Percentiles rank a stretch among this genome's conserved stretches.
These are phyloP conservation scores for Erysimum cheiri DNA, from an alignment of 441 rosid genomes.

Conservation along the genomic window DNA sequence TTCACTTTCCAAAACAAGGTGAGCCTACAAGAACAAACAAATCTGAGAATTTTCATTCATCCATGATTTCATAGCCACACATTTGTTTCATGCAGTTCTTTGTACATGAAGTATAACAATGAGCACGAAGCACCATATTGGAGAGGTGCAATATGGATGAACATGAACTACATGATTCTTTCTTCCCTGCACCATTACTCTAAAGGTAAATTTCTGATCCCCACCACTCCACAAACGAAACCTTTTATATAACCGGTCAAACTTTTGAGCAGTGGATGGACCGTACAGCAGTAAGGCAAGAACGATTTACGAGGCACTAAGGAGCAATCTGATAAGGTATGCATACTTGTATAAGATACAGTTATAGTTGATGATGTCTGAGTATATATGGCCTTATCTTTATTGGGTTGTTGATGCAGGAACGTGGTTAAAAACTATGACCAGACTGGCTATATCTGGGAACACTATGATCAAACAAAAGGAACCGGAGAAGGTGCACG, in stretches of 20 bases:
- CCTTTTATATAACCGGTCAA: slow-evolving; percentile 22
- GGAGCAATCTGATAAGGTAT: slow-evolving; percentile 82
- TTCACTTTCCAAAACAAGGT: slow-evolving; percentile 94
- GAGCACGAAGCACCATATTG: slow-evolving; percentile 95
- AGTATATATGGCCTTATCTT: slow-evolving; percentile 9
- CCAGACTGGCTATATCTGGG: slow-evolving; percentile 86
- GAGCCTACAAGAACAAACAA: slow-evolving; percentile 13
- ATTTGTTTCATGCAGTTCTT: slow-evolving; percentile 55
- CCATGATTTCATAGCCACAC: background rate
- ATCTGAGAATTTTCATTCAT: background rate
- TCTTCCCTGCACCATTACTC: slow-evolving; percentile 89
- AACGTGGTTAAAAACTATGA: slow-evolving; percentile 77
- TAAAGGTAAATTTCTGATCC: slow-evolving; percentile 53
- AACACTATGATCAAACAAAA: slow-evolving; percentile 83
- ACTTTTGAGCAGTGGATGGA: slow-evolving; percentile 65
- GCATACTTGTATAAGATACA: background rate
- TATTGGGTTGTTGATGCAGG: slow-evolving; percentile 50
- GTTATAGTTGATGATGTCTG: slow-evolving; percentile 27
- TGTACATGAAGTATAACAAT: slow-evolving; percentile 93
- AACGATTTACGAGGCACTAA: slow-evolving; percentile 66
- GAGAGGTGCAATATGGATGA: slow-evolving; percentile 99
- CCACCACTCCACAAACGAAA: background rate
- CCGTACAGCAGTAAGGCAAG: slow-evolving; percentile 73
- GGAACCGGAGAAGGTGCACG: slow-evolving; percentile 87
- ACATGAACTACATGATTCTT: slow-evolving; percentile 91